Evolutionary conservation across 23 red algal species (phyloP), one percentile per base, ranked within the genome.

Genomic region (Agarophyton chilense): DNA sequence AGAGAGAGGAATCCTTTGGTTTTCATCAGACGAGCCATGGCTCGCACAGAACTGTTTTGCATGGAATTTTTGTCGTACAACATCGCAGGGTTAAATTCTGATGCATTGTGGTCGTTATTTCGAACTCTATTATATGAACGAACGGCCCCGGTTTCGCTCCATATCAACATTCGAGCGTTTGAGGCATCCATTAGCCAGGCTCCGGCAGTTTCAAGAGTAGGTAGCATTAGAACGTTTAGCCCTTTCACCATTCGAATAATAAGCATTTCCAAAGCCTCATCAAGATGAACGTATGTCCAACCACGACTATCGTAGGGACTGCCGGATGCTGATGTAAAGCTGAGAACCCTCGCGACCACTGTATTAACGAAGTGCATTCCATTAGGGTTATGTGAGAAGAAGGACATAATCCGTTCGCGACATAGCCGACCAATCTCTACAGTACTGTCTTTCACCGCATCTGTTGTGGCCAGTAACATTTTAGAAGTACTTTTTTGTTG

Each of bases 31-130:
- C 60, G 5, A 1, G 60, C 77, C 47, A 81, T 57, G n/a, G 53
- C 42, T 4, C 10, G 45, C 8, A 81, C 47, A n/a, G 49, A 32
- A 19, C 51, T 81, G 77, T 4, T 54, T 81, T 81, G 77, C 22
- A 81, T 29, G n/a, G 7, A 29, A n/a, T 35, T 60, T n/a, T 32
- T 81, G 2, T 81, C 77, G 45, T 81, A 81, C 4, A n/a, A n/a
- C n/a, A n/a, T 54, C 8, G 1, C 2, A 51, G 22, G 77, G 21
- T 76, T 8, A 29, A 24, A 12, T 25, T 24, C 38, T 34, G 8
- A 10, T 24, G 8, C 77, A 60, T 32, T 58, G 17, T 54, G n/a
- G 17, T 36, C 77, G 18, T 44, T 39, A n/a, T 39, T 54, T 9
- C 77, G 10, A 19, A 18, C 6, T 29, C 17, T 5, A 2, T 4